Evolutionary conservation across 106 monocot species (phyloP), one percentile per base, ranked within the genome.

Genomic region (Gastrodia elata): DNA sequence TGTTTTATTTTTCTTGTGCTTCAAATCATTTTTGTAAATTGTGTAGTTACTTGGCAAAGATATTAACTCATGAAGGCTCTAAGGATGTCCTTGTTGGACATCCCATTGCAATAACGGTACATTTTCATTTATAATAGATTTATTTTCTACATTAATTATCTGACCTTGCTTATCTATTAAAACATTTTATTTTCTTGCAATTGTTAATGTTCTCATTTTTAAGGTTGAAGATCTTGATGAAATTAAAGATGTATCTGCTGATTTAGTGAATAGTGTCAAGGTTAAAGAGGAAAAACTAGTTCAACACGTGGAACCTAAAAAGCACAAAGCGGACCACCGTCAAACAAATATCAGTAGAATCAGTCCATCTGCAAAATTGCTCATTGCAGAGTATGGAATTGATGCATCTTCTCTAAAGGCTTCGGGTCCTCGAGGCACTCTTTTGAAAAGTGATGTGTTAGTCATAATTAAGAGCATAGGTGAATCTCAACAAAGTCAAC

Each of bases 211-310:
- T 5, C 30, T 61, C 61, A 32, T 77, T 58, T 74, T n/a, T 46
- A 79, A 97, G 97, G 97, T 97, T 84, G 97, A 97, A 83, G 88
- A 93, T 80, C 76, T 34, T 56, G 84, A 92, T 58, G 90, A 97
- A 36, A 84, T 97, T 68, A 81, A 88, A 76, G 91, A 84, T 64
- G 58, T 97, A 73, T 87, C 93, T 71, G 74, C 75, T 65, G 83
- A 86, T 65, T 40, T 78, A 73, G 64, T 77, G 8, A 76, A 42
- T 14, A 74, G 74, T 75, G 28, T 34, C 58, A 90, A 88, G 73
- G 76, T 73, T 64, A 87, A 83, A 75, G 75, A 74, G 37, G 81
- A 80, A 74, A 73, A 79, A 70, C 26, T 79, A 82, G 78, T 58
- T 43, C 56, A 81, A 46, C 42, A 80, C 40, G 59, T 70, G 41